Base-by-base conservation (phyloP, 23 red algal species). In the Gracilaria vermiculophylla region DNA sequence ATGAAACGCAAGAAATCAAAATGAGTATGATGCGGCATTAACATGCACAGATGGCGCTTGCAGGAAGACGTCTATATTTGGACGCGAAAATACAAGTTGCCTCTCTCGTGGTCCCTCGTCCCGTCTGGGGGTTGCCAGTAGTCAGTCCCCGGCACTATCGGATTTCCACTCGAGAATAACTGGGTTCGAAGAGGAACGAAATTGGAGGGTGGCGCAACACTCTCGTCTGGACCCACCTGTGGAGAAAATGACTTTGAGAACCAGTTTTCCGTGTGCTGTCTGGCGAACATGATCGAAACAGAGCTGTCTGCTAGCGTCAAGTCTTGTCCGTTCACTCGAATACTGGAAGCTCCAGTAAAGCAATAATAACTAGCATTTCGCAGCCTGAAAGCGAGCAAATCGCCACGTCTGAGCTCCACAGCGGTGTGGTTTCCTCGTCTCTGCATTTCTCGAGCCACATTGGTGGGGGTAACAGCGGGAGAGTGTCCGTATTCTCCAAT, bases 61-160 rank as follows among this genome's bases (percentile, higher is more conserved):
- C n/a, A n/a, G n/a, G n/a, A n/a, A n/a, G n/a, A n/a, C n/a, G 73
- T 24, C 54, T 82, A 82, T 25, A 88, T n/a, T 51, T 64, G 45
- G 23, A 88, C 57, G 21, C 83, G 51, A 53, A 44, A 88, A 58
- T 88, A 88, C 10, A 55, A 88, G 69, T 88, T 88, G 13, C 56
- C 40, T 9, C 35, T 28, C 67, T 76, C 64, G 53, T 78, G 36
- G 31, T 88, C 83, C 0, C 64, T 34, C 17, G 57, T 88, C 33
- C 54, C 64, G 27, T 76, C 71, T 24, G 83, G 69, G 5, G 52
- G 29, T 50, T 32, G n/a, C 83, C 83, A 88, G 53, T 77, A 65
- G 28, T 88, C 83, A 16, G 51, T 64, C 2, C 83, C 83, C 17
- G 53, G 39, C 45, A 31, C 16, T 37, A 88, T 74, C 20, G 81